Conservation (phyloP, 352 stramenopile genomes). For the Detonula confervacea region DNA sequence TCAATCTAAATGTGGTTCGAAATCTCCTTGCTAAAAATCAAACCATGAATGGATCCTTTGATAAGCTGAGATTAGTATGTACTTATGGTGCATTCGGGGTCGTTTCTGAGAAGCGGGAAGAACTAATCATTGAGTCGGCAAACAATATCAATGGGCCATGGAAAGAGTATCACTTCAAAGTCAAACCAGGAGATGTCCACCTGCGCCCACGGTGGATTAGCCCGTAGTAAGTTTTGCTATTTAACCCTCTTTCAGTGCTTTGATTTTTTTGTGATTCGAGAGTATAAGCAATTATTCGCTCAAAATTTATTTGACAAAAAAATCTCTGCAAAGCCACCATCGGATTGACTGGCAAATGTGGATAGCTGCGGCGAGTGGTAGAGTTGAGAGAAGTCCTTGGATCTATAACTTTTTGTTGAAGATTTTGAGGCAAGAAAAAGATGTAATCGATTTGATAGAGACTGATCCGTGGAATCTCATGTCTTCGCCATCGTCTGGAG, state of each 20-base stretch:
- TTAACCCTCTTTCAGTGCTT: too few species aligned
- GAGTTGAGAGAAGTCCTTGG: conserved; percentile 62
- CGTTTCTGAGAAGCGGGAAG: conserved; percentile 70
- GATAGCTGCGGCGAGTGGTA: conserved; percentile 54
- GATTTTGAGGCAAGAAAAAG: conserved; percentile 61
- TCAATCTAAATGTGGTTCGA: conserved; percentile 73
- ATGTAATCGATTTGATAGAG: conserved; percentile 61
- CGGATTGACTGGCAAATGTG: conserved; percentile 84
- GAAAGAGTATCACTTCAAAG: conserved; percentile 81
- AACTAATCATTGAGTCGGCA: conserved; percentile 70
- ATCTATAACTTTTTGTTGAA: conserved; percentile 62
- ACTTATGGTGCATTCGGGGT: conserved; percentile 84
- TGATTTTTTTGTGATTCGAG: too few species aligned
- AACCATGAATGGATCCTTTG: conserved; percentile 85
- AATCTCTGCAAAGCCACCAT: too few species aligned
- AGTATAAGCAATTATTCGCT: too few species aligned
- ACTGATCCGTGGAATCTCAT: conserved; percentile 51
- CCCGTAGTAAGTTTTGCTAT: too few species aligned
- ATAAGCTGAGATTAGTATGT: conserved; percentile 78
- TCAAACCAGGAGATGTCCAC: conserved; percentile 80
- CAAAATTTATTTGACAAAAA: too few species aligned
- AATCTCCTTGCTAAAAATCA: conserved; percentile 79
- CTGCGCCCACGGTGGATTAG: conserved; percentile 66
- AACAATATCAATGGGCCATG: conserved; percentile 53
- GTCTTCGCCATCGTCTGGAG: background rate